Evolutionary conservation across 2,329 filamentous ascomycete genomes (phyloP).

Genomic region (Microdochium trichocladiopsis): DNA sequence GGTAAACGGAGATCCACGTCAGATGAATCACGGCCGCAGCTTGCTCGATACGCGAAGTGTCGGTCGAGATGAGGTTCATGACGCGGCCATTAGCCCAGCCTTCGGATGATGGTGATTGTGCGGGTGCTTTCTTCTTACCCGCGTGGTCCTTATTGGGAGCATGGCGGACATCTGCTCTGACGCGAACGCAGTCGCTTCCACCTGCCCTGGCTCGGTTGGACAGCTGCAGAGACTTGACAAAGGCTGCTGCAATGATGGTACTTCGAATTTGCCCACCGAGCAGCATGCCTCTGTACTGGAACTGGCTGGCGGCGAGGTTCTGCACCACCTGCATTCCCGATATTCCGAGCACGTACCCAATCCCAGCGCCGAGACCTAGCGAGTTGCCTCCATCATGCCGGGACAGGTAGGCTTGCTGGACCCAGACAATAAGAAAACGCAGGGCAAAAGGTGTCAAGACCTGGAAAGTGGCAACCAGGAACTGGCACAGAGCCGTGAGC

Average conservation of each 20-base stretch:
- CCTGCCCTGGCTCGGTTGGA: slow-evolving; percentile 84
- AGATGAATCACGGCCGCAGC: slow-evolving; percentile 81
- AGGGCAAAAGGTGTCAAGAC: slow-evolving; percentile 80
- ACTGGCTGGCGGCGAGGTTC: slow-evolving; percentile 78
- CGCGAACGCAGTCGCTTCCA: too few relatives aligned
- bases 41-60: slow-evolving; percentile 82
- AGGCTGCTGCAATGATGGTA: slow-evolving; percentile 78
- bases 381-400: slow-evolving; percentile 42
- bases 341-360: slow-evolving; percentile 80
- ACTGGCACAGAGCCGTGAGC: slow-evolving; percentile 70
- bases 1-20: slow-evolving; percentile 77
- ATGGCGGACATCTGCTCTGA: too few relatives aligned
- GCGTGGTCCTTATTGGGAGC: too few relatives aligned
- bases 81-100: slow-evolving; percentile 79
- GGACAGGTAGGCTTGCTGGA: slow-evolving; percentile 70
- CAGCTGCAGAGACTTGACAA: slow-evolving; percentile 85
- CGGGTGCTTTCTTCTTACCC: too few relatives aligned
- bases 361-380: slow-evolving; percentile 65
- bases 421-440: slow-evolving; percentile 80
- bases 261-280: slow-evolving; percentile 78
- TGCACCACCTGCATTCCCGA: slow-evolving; percentile 79
- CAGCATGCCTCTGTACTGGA: slow-evolving; percentile 88
- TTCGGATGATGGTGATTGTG: too few relatives aligned
- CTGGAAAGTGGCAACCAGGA: slow-evolving; percentile 67
- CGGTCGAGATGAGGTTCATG: slow-evolving; percentile 84